These are phyloP conservation scores for Arthroderma sp. DNA, from an alignment of 2,329 filamentous ascomycete genomes.

Conservation along the genomic window DNA sequence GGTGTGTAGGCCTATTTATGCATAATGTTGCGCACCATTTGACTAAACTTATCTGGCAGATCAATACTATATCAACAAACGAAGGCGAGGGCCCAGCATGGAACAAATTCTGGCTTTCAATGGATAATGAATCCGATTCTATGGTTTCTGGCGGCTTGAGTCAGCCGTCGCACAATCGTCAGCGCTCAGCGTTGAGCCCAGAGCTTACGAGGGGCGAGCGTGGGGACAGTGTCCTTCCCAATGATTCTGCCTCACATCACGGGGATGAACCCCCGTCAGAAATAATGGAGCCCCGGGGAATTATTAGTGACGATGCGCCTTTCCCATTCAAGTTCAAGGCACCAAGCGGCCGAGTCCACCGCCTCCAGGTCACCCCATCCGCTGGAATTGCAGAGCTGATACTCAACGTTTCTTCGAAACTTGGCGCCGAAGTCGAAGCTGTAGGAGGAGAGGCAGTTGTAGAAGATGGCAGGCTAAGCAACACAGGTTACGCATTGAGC, in stretches of 20 bases:
- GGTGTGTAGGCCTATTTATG: slow-evolving; percentile 36
- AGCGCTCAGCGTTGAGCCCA: slow-evolving; percentile 69
- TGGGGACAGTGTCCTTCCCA: slow-evolving; percentile 75
- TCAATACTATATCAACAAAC: slow-evolving; percentile 78
- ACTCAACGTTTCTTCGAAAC: slow-evolving; percentile 63
- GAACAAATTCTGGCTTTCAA: slow-evolving; percentile 99
- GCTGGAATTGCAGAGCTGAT: slow-evolving; percentile 73
- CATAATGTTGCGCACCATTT: neutral
- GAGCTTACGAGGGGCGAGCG: slow-evolving; percentile 52
- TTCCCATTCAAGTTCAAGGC: slow-evolving; percentile 99
- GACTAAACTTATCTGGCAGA: slow-evolving; percentile 28
- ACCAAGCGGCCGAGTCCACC: slow-evolving; percentile 83
- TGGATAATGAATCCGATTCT: slow-evolving; percentile 89
- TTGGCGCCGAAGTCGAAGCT: slow-evolving; percentile 67
- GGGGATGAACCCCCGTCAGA: slow-evolving; percentile 66
- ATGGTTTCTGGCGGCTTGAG: slow-evolving; percentile 86
- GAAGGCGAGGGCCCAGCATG: slow-evolving; percentile 92
- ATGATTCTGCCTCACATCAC: slow-evolving; percentile 87
- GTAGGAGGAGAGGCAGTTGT: slow-evolving; percentile 71
- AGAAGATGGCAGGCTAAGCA: slow-evolving; percentile 64
- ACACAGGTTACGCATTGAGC: slow-evolving; percentile 76
- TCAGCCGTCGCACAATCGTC: slow-evolving; percentile 49
- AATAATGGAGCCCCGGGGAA: slow-evolving; percentile 41
- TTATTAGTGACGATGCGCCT: slow-evolving; percentile 51
- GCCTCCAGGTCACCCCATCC: slow-evolving; percentile 69